Evolutionary conservation across 495 filamentous ascomycete species (phyloP), one percentile per base, ranked within the genome.

Genomic region (Penicillium mononematosum): DNA sequence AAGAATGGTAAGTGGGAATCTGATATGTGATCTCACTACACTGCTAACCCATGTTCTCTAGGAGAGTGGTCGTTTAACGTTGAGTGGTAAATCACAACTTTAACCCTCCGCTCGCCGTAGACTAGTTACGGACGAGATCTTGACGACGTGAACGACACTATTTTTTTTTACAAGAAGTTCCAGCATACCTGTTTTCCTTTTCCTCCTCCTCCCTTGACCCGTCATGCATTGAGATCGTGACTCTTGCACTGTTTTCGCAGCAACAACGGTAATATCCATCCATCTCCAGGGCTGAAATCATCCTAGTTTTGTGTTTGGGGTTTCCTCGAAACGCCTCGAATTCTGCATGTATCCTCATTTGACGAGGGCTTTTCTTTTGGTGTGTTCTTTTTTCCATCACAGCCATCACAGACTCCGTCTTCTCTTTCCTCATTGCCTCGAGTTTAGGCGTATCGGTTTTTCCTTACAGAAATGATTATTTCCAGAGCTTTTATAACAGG

Each of bases 1-100:
- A 90, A 88, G 61, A 84, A 87, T 67, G 90, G 94, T 94, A 76
- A 75, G 89, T 79, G 9, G 6, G 32, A 6, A 17, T 20, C n/a
- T 42, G 1, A 29, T 16, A 4, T 32, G 0, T 32, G 3, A 10
- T 6, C 16, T 22, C 24, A 38, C 19, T 56, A 20, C 5, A 17
- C 17, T 17, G 22, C 55, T 60, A 59, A 65, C 45, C 53, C 14
- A 1, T 22, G 8, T 20, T 45, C 1, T 27, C 4, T 24, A 79
- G 76, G 70, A 16, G 74, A 66, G 68, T 79, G 76, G 76, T 59
- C 66, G 31, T 79, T 77, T 63, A 79, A 78, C 38, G 62, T 76
- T 39, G 67, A 78, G 10, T 72, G 75, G 72, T 79, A 68, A 61
- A 63, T 7, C 14, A 16, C 8, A 25, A 41, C n/a, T 16, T n/a